These are phyloP conservation scores for Plasmodium fragile DNA, from an alignment of 169 alveolate species.

Conservation along the genomic window DNA sequence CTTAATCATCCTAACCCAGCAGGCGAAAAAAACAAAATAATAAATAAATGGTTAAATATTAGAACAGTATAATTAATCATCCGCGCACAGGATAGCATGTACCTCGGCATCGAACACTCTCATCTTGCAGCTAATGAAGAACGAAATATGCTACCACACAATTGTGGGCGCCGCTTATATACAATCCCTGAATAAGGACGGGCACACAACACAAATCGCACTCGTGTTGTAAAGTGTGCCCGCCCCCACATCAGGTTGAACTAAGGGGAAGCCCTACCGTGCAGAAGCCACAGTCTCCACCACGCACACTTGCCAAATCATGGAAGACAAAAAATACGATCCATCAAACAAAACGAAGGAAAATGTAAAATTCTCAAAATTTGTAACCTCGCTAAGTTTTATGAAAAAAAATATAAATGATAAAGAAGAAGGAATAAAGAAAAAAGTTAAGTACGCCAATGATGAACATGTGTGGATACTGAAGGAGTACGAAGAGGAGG, in stretches of 20 bases:
- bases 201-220: neutral
- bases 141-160: neutral
- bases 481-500: slow-evolving; percentile 54
- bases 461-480: slow-evolving; percentile 72
- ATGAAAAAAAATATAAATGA: slow-evolving; percentile 65
- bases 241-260: neutral
- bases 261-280: neutral
- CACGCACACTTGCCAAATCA: neutral
- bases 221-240: neutral
- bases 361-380: slow-evolving; percentile 53
- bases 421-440: slow-evolving; percentile 48
- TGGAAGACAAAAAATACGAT: slow-evolving; percentile 40
- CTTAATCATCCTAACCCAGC: neutral
- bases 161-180: neutral
- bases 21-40: neutral
- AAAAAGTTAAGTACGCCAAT: slow-evolving; percentile 63
- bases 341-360: slow-evolving; percentile 26
- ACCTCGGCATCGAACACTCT: neutral
- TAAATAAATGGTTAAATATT: neutral
- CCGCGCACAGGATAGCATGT: neutral
- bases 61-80: neutral
- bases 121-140: neutral
- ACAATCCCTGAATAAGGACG: neutral
- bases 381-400: slow-evolving; percentile 69
- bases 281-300: neutral